Base-by-base conservation (phyloP, 495 filamentous ascomycete species). In the Trichoderma virens region DNA sequence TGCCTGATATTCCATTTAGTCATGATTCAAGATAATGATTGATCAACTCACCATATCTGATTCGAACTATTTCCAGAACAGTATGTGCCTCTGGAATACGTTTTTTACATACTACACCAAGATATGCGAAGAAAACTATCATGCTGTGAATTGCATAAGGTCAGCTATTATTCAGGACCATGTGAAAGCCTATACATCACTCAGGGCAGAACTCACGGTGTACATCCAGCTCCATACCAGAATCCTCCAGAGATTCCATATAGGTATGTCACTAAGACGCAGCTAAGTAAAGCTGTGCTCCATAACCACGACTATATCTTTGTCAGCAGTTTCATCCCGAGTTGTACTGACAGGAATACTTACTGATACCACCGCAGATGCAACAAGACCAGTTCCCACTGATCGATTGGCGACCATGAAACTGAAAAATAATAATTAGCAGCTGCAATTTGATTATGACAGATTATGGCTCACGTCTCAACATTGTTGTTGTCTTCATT, bases 371-470 rank as follows among this genome's bases (percentile, higher is more conserved):
- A 97, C 93, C 18, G 93, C 93, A 38, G 90, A 89, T 2, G 91
- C 90, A n/a, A 97, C 93, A 20, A 98, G 80, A 61, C 93, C 93
- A 14, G 91, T 92, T 70, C 96, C 97, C 69, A 98, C 93, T 9
- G 92, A 95, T 60, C 93, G 80, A n/a, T 93, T 93, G 56, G 93
- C 93, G 2, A 93, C 97, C 66, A 85, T 91, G 83, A 97, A 98
- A 88, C 94, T 96, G 76, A 97, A 92, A 0, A 90, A 94, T 1
- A 20, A 28, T 30, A 9, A 27, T 56, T 23, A 56, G 51, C 27
- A 30, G 2, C 51, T 3, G 14, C 4, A 0, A 47, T 5, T 25
- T 20, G 43, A 23, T 3, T 3, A 2, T 7, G 43, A n/a, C 3
- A 20, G 5, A 7, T 8, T 20, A n/a, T 20, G 23, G 11, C 51